These are phyloP conservation scores for Ustilago cynodontis DNA, from an alignment of 1,284 basidiomycete species.

Conservation along the genomic window DNA sequence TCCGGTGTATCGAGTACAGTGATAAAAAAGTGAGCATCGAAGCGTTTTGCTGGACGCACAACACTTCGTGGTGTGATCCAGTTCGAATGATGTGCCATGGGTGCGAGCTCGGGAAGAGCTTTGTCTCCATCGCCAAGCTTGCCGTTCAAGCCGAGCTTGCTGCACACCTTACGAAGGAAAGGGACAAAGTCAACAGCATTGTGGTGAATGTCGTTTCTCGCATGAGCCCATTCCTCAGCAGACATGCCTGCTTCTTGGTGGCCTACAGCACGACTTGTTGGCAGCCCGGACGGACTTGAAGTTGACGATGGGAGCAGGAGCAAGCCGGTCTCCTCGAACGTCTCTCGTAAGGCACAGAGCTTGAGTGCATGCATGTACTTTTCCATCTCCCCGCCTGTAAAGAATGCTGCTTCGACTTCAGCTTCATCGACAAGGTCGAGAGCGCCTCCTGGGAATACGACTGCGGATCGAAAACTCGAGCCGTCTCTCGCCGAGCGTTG, in stretches of 20 bases:
- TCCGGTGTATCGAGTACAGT: constrained; percentile 56
- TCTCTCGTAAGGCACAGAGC: constrained; percentile 62
- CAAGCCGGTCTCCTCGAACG: constrained; percentile 65
- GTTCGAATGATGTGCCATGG: constrained; percentile 58
- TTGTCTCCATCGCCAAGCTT: constrained; percentile 10
- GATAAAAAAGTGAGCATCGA: constrained; percentile 66
- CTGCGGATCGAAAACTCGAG: constrained; percentile 61
- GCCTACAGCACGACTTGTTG: constrained; percentile 56
- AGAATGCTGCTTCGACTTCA: constrained; percentile 32
- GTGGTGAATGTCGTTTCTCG: constrained; percentile 61
- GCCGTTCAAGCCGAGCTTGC: constrained; percentile 24
- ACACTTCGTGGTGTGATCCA: constrained; percentile 64
- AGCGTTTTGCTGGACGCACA: constrained; percentile 61
- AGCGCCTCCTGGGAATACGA: constrained; percentile 65
- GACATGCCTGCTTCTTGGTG: constrained; percentile 56
- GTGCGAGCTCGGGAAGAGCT: constrained; percentile 38
- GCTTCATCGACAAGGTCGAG: constrained; percentile 58
- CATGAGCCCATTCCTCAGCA: constrained; percentile 52
- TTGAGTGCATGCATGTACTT: constrained; percentile 53
- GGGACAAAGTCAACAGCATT: constrained; percentile 57
- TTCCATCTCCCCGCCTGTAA: constrained; percentile 11
- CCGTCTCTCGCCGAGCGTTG: constrained; percentile 58
- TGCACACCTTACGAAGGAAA: constrained; percentile 49
- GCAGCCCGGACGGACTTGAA: constrained; percentile 25
- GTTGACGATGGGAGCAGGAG: constrained; percentile 51